Evolutionary conservation across 352 stramenopile species (phyloP).

Genomic region (Globisporangium canariense): DNA sequence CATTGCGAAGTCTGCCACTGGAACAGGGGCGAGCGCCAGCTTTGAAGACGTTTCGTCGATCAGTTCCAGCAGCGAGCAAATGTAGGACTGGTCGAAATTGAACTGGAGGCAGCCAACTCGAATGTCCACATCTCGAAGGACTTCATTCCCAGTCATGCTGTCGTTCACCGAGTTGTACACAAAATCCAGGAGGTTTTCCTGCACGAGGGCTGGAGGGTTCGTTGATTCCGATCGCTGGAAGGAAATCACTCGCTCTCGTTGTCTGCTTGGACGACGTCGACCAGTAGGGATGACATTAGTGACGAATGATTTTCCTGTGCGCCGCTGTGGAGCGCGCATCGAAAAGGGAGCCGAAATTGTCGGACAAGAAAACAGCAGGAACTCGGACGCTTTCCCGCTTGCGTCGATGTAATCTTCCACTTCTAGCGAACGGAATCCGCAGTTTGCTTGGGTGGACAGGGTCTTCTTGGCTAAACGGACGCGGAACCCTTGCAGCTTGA

Average conservation of each 20-base stretch:
- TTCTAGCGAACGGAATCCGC: conserved; percentile 68
- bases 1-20: conserved; percentile 16
- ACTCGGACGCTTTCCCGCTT: conserved; percentile 60
- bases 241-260: conserved; percentile 67
- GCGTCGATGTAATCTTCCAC: conserved; percentile 73
- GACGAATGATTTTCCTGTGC: conserved; percentile 28
- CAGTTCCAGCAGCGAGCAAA: conserved; percentile 72
- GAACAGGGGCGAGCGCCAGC: conserved; percentile 27
- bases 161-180: conserved; percentile 56
- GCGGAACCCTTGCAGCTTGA: conserved; percentile 82
- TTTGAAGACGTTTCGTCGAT: conserved; percentile 68
- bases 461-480: conserved; percentile 79
- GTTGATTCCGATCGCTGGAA: conserved; percentile 32
- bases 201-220: conserved; percentile 18
- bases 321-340: conserved; percentile 45
- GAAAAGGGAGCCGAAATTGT: conserved; percentile 65
- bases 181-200: conserved; percentile 66
- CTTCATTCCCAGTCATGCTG: conserved; percentile 49
- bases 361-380: conserved; percentile 77
- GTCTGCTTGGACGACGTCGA: conserved; percentile 30
- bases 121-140: conserved; percentile 58
- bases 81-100: conserved; percentile 83
- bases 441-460: conserved; percentile 67
- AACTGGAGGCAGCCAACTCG: conserved; percentile 75
- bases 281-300: conserved; percentile 19